Evolutionary conservation across 495 filamentous ascomycete genomes (phyloP), one percentile per base, ranked within the genome.

Genomic region (Daldinia vernicosa): DNA sequence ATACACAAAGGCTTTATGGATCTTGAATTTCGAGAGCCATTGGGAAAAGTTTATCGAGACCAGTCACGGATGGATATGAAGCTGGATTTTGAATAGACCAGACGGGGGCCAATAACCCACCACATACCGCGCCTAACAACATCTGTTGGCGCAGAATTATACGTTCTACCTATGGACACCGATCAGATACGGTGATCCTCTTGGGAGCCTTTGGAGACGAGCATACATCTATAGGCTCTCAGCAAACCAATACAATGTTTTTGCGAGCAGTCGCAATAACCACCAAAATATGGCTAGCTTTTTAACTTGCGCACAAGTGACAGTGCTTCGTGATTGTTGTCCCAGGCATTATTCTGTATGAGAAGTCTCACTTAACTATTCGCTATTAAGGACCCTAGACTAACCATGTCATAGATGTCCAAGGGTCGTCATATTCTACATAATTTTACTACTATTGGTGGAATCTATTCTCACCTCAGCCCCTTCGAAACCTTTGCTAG

Each of bases 161-260:
- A 73, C 70, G 70, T 73, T 73, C 28, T 69, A 72, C 60, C 39
- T 55, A 19, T 12, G 66, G 66, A 63, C 53, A 58, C 66, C 57
- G 66, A 62, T 60, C 26, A 59, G 57, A 19, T 24, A 27, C 70
- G 70, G 66, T 69, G 66, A 63, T 66, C 61, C 57, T 54, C 55
- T 30, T 54, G 37, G 51, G 72, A 67, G 73, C 58, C 60, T 27
- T 47, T 66, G 63, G 30, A 63, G 70, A 66, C 59, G 26, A 50
- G 7, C 50, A 50, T 52, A 55, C 63, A 43, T 67, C 56, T 40
- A 75, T 77, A 73, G 72, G 69, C 69, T 67, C 64, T 55, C 67
- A 61, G 69, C 51, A 62, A 50, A 60, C 75, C 72, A 75, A 77
- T 73, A 75, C 70, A 75, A 71, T 73, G 73, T 71, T 72, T 68